phyloP scores from a whole-genome alignment of 768 basidiomycete genomes.

The Lanmaoa pseudosensibilis region DNA sequence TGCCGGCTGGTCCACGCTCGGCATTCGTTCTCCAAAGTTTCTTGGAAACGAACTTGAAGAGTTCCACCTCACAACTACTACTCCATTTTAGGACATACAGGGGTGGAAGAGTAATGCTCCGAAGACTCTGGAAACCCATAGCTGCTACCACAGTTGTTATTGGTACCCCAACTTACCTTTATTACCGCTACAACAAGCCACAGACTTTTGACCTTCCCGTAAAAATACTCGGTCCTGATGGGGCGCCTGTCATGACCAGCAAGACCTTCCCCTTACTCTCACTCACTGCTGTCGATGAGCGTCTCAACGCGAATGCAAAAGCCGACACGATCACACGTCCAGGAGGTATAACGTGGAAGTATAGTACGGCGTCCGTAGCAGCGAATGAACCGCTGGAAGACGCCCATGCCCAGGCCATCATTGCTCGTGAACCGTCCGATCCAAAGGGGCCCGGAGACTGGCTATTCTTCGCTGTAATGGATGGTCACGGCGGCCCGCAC shows the following conservation, averaged over 20 bases:
- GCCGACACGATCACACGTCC: constrained; percentile 48
- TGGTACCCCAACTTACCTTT: constrained; percentile 59
- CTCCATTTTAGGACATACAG: not conserved
- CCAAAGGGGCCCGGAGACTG: constrained; percentile 65
- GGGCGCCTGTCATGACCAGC: constrained; percentile 54
- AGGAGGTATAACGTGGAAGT: constrained; percentile 65
- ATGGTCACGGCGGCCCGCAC: constrained; percentile 82
- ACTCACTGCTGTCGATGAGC: constrained; percentile 52
- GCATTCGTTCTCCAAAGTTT: not conserved
- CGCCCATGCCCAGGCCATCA: constrained; percentile 67
- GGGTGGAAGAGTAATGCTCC: constrained; percentile 47
- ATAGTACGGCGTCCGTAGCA: constrained; percentile 74
- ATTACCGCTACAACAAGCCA: constrained; percentile 47
- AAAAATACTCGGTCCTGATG: constrained; percentile 53
- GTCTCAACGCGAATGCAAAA: constrained; percentile 55
- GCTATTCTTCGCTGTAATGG: constrained; percentile 87
- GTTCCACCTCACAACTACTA: not conserved
- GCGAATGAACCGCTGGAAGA: constrained; percentile 95
- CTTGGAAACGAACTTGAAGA: not conserved
- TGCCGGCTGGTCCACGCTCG: not conserved
- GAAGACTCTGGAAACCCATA: constrained; percentile 67
- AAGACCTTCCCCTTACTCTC: constrained; percentile 58
- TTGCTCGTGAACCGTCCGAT: constrained; percentile 62
- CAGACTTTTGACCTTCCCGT: constrained; percentile 63
- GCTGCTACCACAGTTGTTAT: constrained; percentile 53